Evolutionary conservation across 371 early-diverging fungal genomes (phyloP), one percentile per base, ranked within the genome.

Genomic region (Mucor sp.): DNA sequence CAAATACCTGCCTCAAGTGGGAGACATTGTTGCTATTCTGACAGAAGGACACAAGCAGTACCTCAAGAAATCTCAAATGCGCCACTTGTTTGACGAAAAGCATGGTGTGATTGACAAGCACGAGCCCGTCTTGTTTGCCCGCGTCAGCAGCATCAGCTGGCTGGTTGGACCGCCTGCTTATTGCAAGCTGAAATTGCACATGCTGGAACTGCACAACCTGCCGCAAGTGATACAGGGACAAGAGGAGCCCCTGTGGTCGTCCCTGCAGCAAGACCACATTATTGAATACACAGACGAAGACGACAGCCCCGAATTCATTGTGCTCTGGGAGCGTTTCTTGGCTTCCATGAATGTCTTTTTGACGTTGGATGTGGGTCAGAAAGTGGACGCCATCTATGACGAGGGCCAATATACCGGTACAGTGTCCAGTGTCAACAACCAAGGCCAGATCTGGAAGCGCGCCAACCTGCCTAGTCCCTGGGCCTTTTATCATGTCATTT

Each of bases 271-370:
- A 19, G 85, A 78, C 21, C 79, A 88, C 23, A 80, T 82, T 7
- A 78, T 92, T 62, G 90, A 90, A 64, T 92, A 87, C 66, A 85
- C 84, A 55, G 93, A 92, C 63, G 86, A 87, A 58, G 91, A 90
- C 35, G 89, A 87, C 15, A 80, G 83, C 17, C 91, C 91, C 0
- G 93, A 92, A 65, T 92, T 92, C 63, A 68, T 91, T 53, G 82
- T 92, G 0, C 79, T 90, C 15, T 90, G 85, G 68, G 79, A 85
- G 19, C 79, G 87, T 0, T 92, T 90, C 67, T 74, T 84, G 43
- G 80, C 86, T 11, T 87, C 89, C 3, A 79, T 90, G 83, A 73
- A 76, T 19, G 72, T 83, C 6, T 79, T 80, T 23, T 60, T 58
- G 6, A 64, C 69, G 17, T 70, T 87, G 2, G 70, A 71, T 4